phyloP scores from a whole-genome alignment of 179 eudicot genomes.

The Spergularia azorica region DNA sequence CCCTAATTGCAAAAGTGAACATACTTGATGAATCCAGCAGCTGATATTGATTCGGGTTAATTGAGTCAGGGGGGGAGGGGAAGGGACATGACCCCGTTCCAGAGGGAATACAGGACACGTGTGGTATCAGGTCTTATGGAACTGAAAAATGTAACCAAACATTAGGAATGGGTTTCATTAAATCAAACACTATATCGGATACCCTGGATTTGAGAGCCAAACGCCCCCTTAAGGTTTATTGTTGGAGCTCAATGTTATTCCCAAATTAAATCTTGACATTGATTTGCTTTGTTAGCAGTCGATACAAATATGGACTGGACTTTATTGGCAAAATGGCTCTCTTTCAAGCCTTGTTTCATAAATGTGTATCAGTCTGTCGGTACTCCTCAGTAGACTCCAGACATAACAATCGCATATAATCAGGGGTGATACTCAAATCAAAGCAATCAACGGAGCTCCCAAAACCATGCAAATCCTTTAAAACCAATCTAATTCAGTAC shows the following conservation, averaged over 20 bases:
- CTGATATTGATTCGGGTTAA: too few species aligned
- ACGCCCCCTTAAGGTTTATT: not conserved
- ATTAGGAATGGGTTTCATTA: too few species aligned
- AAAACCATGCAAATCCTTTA: not conserved
- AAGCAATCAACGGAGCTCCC: not conserved
- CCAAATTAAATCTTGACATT: not conserved
- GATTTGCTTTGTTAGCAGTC: not conserved
- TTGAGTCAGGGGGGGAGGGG: too few species aligned
- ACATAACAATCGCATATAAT: not conserved
- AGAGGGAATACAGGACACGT: too few species aligned
- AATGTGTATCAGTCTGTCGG: not conserved
- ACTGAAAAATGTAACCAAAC: too few species aligned
- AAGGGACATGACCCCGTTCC: too few species aligned
- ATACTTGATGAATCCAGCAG: too few species aligned
- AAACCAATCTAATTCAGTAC: not conserved
- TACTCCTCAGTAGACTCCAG: not conserved
- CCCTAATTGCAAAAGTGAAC: too few species aligned
- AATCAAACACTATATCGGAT: too few species aligned
- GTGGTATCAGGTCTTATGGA: too few species aligned
- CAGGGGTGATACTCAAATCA: not conserved
- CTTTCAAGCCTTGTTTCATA: not conserved
- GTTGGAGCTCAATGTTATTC: not conserved
- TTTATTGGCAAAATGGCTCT: not conserved
- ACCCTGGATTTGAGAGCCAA: too few species aligned
- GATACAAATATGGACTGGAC: not conserved